These are phyloP conservation scores for Claviceps sorghi DNA, from an alignment of 2,329 filamentous ascomycete genomes.

Conservation along the genomic window DNA sequence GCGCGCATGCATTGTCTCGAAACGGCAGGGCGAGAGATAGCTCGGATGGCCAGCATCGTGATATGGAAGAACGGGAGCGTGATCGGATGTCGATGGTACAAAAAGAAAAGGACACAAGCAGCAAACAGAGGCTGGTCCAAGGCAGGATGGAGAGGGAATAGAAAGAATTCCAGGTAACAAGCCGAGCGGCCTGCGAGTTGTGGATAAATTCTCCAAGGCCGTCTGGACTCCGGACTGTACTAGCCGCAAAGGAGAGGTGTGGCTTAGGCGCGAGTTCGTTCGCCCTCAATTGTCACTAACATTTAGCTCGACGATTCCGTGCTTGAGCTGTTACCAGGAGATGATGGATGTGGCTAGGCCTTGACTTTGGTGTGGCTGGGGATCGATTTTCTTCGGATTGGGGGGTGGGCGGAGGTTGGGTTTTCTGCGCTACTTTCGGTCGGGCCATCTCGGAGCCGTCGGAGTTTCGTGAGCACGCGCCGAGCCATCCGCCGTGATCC, in stretches of 20 bases:
- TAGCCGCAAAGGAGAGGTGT: conserved; percentile 1
- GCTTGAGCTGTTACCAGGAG: not conserved
- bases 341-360: too few relatives aligned
- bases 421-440: conserved; percentile 5
- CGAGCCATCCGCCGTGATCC: not conserved
- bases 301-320: not conserved
- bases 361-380: conserved; percentile 6
- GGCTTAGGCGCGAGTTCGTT: not conserved
- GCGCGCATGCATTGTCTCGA: conserved; percentile 66
- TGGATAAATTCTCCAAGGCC: conserved; percentile 10
- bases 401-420: conserved; percentile 4
- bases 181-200: conserved; percentile 6
- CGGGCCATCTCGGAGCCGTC: conserved; percentile 18
- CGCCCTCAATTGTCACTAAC: not conserved
- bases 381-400: conserved; percentile 1
- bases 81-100: conserved; percentile 10
- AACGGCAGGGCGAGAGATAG: conserved; percentile 54
- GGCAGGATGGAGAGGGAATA: conserved; percentile 7
- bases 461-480: conserved; percentile 10
- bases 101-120: conserved; percentile 11
- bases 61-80: conserved; percentile 8
- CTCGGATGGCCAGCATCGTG: conserved; percentile 72
- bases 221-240: conserved; percentile 5
- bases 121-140: conserved; percentile 10
- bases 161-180: conserved; percentile 1